Percentiles rank a stretch among this genome's conserved stretches.
Evolutionary conservation across 2,329 filamentous ascomycete genomes (phyloP).

Genomic region (Epichloe sp.): DNA sequence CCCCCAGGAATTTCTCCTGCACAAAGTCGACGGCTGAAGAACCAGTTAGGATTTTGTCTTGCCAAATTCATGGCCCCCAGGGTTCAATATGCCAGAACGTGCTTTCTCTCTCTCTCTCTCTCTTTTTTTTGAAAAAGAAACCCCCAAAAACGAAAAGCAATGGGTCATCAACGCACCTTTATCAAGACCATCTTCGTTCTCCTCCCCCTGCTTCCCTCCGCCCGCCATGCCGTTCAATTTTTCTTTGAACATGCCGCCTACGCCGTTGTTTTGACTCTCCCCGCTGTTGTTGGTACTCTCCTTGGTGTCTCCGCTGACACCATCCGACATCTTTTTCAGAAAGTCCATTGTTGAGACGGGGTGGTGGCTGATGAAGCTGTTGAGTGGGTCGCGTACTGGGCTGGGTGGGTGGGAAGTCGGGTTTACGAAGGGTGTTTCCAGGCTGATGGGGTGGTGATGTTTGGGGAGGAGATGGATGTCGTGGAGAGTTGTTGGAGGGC

Average conservation of each 20-base stretch:
- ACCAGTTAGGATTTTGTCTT: background rate
- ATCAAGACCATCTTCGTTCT: conserved; percentile 72
- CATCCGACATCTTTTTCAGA: conserved; percentile 36
- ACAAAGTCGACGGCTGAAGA: conserved; percentile 57
- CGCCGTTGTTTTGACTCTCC: conserved; percentile 20
- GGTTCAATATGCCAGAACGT: too few relatives aligned
- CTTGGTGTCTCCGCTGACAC: conserved; percentile 14
- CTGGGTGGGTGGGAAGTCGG: too few relatives aligned
- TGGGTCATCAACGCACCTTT: conserved; percentile 42
- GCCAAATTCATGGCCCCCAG: background rate
- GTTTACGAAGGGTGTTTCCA: too few relatives aligned
- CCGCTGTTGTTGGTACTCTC: conserved; percentile 12
- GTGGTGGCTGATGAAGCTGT: too few relatives aligned
- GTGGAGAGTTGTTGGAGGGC: too few relatives aligned
- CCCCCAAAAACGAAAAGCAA: too few relatives aligned
- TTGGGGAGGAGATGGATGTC: too few relatives aligned
- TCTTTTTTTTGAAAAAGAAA: too few relatives aligned
- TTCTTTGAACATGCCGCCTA: conserved; percentile 45
- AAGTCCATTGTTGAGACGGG: conserved; percentile 32
- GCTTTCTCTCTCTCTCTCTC: too few relatives aligned
- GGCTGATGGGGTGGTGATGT: too few relatives aligned
- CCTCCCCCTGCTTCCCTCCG: conserved; percentile 60
- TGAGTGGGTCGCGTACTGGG: too few relatives aligned
- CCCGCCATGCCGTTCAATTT: conserved; percentile 61
- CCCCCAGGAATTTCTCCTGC: conserved; percentile 60